phyloP scores from a whole-genome alignment of 805 yeast species.

The Candida patagonica region DNA sequence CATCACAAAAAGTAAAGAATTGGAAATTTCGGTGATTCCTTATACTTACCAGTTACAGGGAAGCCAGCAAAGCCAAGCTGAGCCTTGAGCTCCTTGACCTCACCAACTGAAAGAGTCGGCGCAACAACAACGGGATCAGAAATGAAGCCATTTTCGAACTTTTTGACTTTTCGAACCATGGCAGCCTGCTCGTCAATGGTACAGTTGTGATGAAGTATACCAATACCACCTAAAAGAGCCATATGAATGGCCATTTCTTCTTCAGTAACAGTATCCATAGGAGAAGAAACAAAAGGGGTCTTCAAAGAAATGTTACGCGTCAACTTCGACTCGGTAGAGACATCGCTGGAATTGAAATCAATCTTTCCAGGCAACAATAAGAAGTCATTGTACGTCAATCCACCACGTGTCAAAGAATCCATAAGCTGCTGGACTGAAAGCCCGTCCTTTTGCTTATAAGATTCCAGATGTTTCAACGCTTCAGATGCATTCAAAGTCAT shows the following conservation, averaged over 20 bases:
- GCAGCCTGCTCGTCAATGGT: slow-evolving; percentile 95
- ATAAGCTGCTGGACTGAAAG: slow-evolving; percentile 72
- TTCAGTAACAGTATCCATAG: slow-evolving; percentile 99
- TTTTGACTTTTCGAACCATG: slow-evolving; percentile 95
- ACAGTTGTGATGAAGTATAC: slow-evolving; percentile 97
- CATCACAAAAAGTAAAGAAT: slow-evolving; percentile 5
- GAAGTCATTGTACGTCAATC: slow-evolving; percentile 95
- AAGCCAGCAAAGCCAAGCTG: slow-evolving; percentile 88
- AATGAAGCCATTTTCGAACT: slow-evolving; percentile 95
- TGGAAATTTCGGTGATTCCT: not conserved
- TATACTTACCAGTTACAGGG: slow-evolving; percentile 97
- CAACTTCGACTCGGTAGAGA: slow-evolving; percentile 72
- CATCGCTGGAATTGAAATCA: slow-evolving; percentile 71
- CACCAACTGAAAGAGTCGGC: slow-evolving; percentile 69
- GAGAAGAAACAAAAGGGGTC: slow-evolving; percentile 94
- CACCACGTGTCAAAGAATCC: slow-evolving; percentile 88
- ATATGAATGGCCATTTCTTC: slow-evolving; percentile 94
- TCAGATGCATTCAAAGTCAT: slow-evolving; percentile 4
- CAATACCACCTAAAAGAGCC: slow-evolving; percentile 98
- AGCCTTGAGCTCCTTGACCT: slow-evolving; percentile 62
- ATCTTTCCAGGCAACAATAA: slow-evolving; percentile 92
- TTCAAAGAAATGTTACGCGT: slow-evolving; percentile 87
- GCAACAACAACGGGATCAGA: slow-evolving; percentile 83
- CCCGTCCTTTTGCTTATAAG: slow-evolving; percentile 73
- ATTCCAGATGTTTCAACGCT: slow-evolving; percentile 59